A percentile compares a stretch with the other conserved stretches of the same genome.
These are phyloP conservation scores for Cordyceps tenuipes DNA, from an alignment of 2,329 filamentous ascomycete species.

Conservation along the genomic window DNA sequence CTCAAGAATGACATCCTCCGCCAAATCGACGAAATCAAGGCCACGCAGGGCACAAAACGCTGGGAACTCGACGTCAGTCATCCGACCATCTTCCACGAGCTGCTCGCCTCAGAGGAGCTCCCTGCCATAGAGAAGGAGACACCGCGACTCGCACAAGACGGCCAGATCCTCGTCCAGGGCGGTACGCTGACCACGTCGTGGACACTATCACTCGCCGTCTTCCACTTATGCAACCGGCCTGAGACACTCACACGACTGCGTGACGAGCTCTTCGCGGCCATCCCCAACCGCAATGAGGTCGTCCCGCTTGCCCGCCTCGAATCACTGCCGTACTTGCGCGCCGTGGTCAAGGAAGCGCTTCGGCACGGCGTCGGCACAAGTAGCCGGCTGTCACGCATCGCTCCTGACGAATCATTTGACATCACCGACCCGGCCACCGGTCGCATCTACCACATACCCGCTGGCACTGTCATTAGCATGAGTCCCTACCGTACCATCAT, in stretches of 20 bases:
- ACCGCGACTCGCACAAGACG: slow-evolving; percentile 29
- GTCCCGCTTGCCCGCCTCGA: slow-evolving; percentile 24
- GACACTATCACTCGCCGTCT: slow-evolving; percentile 26
- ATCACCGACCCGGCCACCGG: slow-evolving; percentile 21
- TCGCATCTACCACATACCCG: slow-evolving; percentile 23
- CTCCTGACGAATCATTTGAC: slow-evolving; percentile 29
- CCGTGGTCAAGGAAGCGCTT: slow-evolving; percentile 43
- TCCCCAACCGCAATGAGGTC: slow-evolving; percentile 23
- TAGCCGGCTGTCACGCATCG: slow-evolving; percentile 39
- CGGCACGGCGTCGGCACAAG: slow-evolving; percentile 40
- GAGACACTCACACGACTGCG: slow-evolving; percentile 23
- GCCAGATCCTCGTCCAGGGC: slow-evolving; percentile 29
- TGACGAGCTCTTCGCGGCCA: slow-evolving; percentile 28
- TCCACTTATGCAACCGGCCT: slow-evolving; percentile 27
- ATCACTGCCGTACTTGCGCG: slow-evolving; percentile 36
- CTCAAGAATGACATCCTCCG: slow-evolving; percentile 30
- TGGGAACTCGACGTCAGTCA: slow-evolving; percentile 26
- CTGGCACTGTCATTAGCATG: slow-evolving; percentile 29
- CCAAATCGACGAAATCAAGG: slow-evolving; percentile 28
- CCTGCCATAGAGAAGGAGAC: slow-evolving; percentile 27
- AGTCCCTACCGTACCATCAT: slow-evolving; percentile 29
- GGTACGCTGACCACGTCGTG: slow-evolving; percentile 34
- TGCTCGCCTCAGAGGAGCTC: slow-evolving; percentile 24
- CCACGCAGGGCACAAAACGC: slow-evolving; percentile 25
- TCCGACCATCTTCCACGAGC: slow-evolving; percentile 28